These are phyloP conservation scores for Pseudoturritis turrita DNA, from an alignment of 345 rosid genomes.

Conservation along the genomic window DNA sequence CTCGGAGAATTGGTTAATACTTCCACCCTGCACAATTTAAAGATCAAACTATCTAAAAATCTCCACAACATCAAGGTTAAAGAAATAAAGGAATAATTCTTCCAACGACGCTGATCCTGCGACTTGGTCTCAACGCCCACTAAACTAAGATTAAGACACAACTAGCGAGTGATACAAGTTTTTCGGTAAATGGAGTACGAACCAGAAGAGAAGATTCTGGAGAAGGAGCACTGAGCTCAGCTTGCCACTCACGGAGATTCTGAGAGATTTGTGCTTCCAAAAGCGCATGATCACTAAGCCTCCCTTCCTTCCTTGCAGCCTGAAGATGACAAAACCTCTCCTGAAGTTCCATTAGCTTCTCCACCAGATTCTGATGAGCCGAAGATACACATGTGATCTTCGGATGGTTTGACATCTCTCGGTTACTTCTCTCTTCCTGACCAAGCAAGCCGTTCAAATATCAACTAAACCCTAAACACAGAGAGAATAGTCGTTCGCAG, in stretches of 20 bases:
- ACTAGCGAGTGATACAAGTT: neutral
- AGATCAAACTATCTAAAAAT: neutral
- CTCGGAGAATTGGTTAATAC: slow-evolving; percentile 55
- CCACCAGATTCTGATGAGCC: slow-evolving; percentile 50
- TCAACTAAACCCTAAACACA: neutral
- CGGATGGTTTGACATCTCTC: slow-evolving; percentile 41
- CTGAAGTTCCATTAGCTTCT: slow-evolving; percentile 57
- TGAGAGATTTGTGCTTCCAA: slow-evolving; percentile 69
- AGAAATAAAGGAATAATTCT: neutral
- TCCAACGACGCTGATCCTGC: neutral
- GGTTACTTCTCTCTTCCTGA: neutral
- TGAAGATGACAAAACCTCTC: slow-evolving; percentile 54
- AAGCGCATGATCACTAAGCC: slow-evolving; percentile 41
- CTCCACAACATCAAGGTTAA: neutral
- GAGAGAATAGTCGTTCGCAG: neutral
- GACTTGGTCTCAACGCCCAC: neutral
- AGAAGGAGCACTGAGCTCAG: slow-evolving; percentile 60
- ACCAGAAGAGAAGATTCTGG: slow-evolving; percentile 68
- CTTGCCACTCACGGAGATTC: slow-evolving; percentile 64
- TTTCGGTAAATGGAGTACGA: slow-evolving; percentile 8
- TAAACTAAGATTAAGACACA: neutral
- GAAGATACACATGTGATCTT: slow-evolving; percentile 47
- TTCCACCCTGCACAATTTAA: slow-evolving; percentile 47
- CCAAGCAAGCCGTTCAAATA: neutral
- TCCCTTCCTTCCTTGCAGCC: slow-evolving; percentile 60